Conservation (phyloP, 176 grass and related monocot genomes). For the Avena atlantica region DNA sequence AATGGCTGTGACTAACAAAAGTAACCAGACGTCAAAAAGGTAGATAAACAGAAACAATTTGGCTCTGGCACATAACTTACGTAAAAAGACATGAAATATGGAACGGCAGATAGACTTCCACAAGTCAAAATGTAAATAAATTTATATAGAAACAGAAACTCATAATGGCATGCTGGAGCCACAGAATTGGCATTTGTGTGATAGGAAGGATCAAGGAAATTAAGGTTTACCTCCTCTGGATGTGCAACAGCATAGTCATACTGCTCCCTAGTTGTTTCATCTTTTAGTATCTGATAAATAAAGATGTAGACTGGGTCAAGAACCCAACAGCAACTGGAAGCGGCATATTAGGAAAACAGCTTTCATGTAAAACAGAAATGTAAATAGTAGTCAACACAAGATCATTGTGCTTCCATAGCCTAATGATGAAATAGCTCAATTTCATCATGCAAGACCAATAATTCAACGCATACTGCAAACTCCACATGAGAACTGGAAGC, state of each 20-base stretch:
- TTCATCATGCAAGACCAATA: neutral
- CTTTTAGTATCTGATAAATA: conserved; percentile 82
- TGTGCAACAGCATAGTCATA: conserved; percentile 99
- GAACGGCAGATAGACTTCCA: conserved; percentile 5
- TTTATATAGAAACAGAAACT: neutral
- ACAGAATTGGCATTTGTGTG: neutral
- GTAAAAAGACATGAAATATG: conserved; percentile 3
- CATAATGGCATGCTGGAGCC: neutral
- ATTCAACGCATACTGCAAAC: neutral
- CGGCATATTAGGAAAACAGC: conserved; percentile 4
- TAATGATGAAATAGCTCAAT: conserved; percentile 8
- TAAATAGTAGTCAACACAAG: neutral
- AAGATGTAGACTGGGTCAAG: conserved; percentile 32
- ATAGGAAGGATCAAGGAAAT: neutral
- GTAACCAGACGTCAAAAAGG: too few relatives aligned
- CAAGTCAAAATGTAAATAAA: conserved; percentile 16
- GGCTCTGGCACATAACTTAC: neutral
- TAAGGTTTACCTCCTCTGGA: conserved; percentile 84
- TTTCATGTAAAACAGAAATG: neutral
- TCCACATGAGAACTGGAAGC: neutral
- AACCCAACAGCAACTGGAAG: conserved; percentile 28
- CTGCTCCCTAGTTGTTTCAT: conserved; percentile 85
- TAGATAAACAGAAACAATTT: neutral
- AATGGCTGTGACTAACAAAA: neutral
- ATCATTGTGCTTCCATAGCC: neutral